phyloP scores from a whole-genome alignment of 768 basidiomycete species.

The Xerocomus spinulosus region DNA sequence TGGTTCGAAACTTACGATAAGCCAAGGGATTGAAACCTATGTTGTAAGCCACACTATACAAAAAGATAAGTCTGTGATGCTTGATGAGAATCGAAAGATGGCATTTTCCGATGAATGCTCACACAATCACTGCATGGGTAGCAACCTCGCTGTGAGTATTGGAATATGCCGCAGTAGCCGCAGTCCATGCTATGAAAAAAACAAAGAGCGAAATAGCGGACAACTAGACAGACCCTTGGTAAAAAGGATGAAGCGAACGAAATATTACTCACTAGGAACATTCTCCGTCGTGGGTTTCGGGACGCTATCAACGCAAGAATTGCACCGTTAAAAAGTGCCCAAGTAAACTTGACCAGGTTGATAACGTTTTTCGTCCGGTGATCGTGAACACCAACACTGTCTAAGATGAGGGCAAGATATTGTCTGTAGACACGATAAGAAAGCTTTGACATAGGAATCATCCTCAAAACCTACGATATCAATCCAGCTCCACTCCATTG shows the following conservation, averaged over 20 bases:
- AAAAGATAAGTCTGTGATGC: neutral
- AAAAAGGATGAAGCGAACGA: too few species aligned
- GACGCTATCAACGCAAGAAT: neutral
- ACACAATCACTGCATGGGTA: slow-evolving; percentile 10
- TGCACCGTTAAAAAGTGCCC: slow-evolving; percentile 5
- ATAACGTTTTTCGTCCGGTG: slow-evolving; percentile 14
- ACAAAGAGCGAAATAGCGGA: slow-evolving; percentile 12
- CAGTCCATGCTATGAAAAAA: slow-evolving; percentile 15
- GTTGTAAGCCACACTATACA: neutral
- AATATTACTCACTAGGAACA: slow-evolving; percentile 6
- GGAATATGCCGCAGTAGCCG: slow-evolving; percentile 11
- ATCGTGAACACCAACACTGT: slow-evolving; percentile 13
- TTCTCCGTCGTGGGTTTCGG: slow-evolving; percentile 6
- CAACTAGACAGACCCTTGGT: neutral
- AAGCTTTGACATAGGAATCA: accelerated
- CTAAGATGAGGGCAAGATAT: slow-evolving; percentile 11
- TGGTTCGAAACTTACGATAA: neutral
- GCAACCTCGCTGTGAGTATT: slow-evolving; percentile 4
- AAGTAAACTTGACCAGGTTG: slow-evolving; percentile 3
- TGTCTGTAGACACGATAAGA: neutral
- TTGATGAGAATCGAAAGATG: neutral
- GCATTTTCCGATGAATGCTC: neutral
- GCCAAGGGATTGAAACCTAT: neutral
- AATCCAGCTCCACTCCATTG: slow-evolving; percentile 11
- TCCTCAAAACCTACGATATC: slow-evolving; percentile 1